A percentile compares a stretch with the other conserved stretches of the same genome.
phyloP scores from a whole-genome alignment of 495 filamentous ascomycete species.

The Chaetomium tenue region DNA sequence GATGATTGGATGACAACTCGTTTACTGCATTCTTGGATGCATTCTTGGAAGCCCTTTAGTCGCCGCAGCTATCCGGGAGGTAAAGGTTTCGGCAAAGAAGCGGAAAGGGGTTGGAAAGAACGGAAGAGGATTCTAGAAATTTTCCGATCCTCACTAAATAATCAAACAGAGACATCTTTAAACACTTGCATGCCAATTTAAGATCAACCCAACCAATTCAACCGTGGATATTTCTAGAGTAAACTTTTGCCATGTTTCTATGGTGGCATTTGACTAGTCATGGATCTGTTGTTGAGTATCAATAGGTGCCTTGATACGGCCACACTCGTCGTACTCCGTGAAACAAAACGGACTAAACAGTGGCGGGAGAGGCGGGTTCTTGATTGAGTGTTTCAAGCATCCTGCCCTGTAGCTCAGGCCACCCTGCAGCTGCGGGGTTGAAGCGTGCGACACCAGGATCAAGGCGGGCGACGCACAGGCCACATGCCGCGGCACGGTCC shows the following conservation, averaged over 20 bases:
- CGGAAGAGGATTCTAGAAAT: not conserved
- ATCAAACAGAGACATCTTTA: not conserved
- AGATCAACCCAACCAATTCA: too few species aligned
- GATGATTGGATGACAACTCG: not conserved
- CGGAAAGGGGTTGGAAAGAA: too few species aligned
- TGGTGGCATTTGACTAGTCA: too few species aligned
- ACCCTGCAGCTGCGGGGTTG: constrained; percentile 18
- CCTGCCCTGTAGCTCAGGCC: constrained; percentile 1
- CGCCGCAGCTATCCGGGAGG: not conserved
- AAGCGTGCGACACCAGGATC: constrained; percentile 7
- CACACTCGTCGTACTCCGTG: too few species aligned
- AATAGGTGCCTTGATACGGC: too few species aligned
- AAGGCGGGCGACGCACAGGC: constrained; percentile 8
- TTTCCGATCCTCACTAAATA: not conserved
- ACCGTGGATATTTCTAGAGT: too few species aligned
- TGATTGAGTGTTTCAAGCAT: not conserved
- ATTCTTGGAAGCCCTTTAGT: not conserved
- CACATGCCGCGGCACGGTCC: constrained; percentile 7
- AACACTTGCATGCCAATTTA: not conserved
- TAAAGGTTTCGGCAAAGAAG: not conserved
- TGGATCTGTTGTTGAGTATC: too few species aligned
- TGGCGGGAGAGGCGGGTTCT: not conserved
- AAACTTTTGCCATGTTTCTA: not conserved
- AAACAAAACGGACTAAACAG: too few species aligned
- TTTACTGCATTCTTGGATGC: too few species aligned